Evolutionary conservation across 2,329 filamentous ascomycete species (phyloP).

Genomic region (Alternaria brassicicola): DNA sequence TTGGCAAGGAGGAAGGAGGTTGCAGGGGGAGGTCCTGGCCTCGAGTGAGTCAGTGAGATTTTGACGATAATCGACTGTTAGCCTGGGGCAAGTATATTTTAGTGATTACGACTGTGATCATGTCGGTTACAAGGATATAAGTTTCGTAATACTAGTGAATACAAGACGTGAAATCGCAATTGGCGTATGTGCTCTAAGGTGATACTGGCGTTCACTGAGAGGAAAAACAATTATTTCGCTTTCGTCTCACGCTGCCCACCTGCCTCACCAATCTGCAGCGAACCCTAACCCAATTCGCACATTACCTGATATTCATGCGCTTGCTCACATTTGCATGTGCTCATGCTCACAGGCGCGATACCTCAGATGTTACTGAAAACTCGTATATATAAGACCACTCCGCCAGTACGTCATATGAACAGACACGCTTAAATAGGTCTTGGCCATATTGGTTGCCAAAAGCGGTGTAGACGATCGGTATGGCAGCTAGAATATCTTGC

Average conservation of each 20-base stretch:
- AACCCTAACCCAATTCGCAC: background rate
- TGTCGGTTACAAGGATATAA: too few species aligned
- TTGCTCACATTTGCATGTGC: background rate
- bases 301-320: background rate
- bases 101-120: too few species aligned
- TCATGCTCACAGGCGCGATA: background rate
- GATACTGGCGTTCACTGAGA: background rate
- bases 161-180: too few species aligned
- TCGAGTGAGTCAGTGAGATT: background rate
- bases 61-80: too few species aligned
- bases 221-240: background rate
- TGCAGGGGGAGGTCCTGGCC: background rate
- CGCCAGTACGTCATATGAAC: background rate
- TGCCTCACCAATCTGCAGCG: background rate
- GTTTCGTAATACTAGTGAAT: too few species aligned
- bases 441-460: background rate
- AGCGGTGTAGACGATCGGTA: background rate
- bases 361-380: background rate
- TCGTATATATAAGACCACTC: background rate
- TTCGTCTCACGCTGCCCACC: background rate
- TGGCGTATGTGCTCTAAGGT: background rate
- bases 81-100: too few species aligned
- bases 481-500: too few species aligned
- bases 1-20: constrained; percentile 36
- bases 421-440: background rate